Percentiles rank a stretch among this genome's conserved stretches.
Conservation (phyloP, 1,284 basidiomycete genomes). For the Tranzscheliella williamsii region DNA sequence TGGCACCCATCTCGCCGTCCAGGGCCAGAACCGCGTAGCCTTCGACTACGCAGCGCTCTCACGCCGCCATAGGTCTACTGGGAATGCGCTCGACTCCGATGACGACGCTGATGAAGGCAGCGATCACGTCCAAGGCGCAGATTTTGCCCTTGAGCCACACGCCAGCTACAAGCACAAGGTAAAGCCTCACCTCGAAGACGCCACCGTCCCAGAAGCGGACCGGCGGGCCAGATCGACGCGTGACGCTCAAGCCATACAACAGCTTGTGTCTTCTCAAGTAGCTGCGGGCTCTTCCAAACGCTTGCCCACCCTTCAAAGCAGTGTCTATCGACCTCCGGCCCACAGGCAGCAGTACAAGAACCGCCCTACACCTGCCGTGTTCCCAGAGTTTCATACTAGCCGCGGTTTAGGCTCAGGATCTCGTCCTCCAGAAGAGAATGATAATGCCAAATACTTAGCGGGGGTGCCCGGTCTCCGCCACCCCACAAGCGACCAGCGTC, state of each 20-base stretch:
- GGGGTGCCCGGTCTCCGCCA: conserved; percentile 37
- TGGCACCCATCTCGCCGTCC: conserved; percentile 26
- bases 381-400: conserved; percentile 34
- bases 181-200: conserved; percentile 29
- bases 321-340: too few species aligned
- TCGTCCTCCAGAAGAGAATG: conserved; percentile 38
- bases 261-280: neutral
- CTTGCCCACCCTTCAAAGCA: too few species aligned
- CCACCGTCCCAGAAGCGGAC: conserved; percentile 7
- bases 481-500: conserved; percentile 4
- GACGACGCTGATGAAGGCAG: conserved; percentile 4
- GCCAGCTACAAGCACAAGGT: conserved; percentile 25
- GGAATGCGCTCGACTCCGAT: conserved; percentile 4
- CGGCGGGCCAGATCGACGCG: neutral
- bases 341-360: too few species aligned
- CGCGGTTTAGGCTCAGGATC: conserved; percentile 9
- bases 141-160: conserved; percentile 26
- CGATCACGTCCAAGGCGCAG: too few species aligned
- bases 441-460: conserved; percentile 34
- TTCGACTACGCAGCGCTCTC: conserved; percentile 35
- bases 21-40: conserved; percentile 34
- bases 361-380: conserved; percentile 14
- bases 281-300: too few species aligned
- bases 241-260: conserved; percentile 7
- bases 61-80: neutral